Evolutionary conservation across 352 stramenopile genomes (phyloP), one percentile per base, ranked within the genome.

Genomic region (Phytopythium mirpurense): DNA sequence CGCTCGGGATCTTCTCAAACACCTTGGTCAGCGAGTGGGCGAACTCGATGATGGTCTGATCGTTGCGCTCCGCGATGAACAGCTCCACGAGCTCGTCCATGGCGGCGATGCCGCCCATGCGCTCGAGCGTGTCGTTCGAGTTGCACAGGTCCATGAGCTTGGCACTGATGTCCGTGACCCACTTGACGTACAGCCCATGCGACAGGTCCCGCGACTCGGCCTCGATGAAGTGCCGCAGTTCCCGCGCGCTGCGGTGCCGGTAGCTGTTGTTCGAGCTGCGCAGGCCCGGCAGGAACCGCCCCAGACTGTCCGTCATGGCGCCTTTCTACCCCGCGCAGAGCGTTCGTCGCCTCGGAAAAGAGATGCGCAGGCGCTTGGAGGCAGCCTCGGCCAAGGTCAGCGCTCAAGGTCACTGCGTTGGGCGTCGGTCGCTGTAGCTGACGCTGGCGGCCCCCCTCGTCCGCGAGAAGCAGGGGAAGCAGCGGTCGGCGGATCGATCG

Each of bases 31-130:
- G 78, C 46, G 83, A 90, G 60, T 93, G 83, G 11, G 85, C 85
- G 60, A 93, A 93, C 64, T 93, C 85, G 46, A 92, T 91, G 70
- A 95, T 95, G 9, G 78, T 92, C 75, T 91, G 82, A 70, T 95
- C 85, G 69, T 95, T 92, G 38, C 83, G 72, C 57, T 93, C 83
- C 37, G 79, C 83, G 70, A 93, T 93, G 56, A 95, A 95, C 32
- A 93, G 72, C 63, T 95, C 85, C 35, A 95, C 75, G 35, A 95
- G 77, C 54, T 95, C 80, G 65, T 95, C 85, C 85, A 95, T 95
- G 57, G 85, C 85, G 4, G 82, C 79, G 60, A 95, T 93, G 50
- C 83, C 85, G 44, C 80, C 83, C 73, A 92, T 90, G 48, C 82
- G 79, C 53, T 95, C 85, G 19, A 78, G 62, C 37, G 64, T 77